Conservation (phyloP, 2,329 filamentous ascomycete species). For the Calcarisporium arbuscula region DNA sequence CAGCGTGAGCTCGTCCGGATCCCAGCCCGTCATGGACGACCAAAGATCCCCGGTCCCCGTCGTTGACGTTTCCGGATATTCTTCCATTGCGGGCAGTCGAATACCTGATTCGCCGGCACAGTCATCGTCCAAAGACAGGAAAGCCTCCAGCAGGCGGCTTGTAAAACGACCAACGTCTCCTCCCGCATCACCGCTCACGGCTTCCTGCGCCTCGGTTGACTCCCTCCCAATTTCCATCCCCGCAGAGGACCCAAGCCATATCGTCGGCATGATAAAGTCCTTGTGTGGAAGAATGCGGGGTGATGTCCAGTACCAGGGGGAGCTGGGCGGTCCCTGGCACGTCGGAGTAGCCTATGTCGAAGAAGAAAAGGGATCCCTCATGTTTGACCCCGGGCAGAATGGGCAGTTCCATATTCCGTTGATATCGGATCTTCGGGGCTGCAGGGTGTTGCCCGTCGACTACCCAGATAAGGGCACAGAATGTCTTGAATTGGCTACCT, state of each 20-base stretch:
- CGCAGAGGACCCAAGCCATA: constrained; percentile 63
- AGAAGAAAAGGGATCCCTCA: constrained; percentile 65
- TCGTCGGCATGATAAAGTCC: constrained; percentile 70
- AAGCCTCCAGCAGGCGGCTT: constrained; percentile 43
- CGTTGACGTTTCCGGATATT: constrained; percentile 36
- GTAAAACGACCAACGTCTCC: constrained; percentile 50
- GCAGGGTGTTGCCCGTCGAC: constrained; percentile 56
- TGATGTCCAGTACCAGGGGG: constrained; percentile 64
- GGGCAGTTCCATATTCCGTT: constrained; percentile 59
- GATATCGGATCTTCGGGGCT: constrained; percentile 69
- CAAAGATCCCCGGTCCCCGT: constrained; percentile 33
- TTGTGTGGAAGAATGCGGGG: constrained; percentile 76
- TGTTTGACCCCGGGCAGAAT: constrained; percentile 66
- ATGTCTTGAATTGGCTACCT: constrained; percentile 45
- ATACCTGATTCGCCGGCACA: constrained; percentile 28
- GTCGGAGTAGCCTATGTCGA: constrained; percentile 72
- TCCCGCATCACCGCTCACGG: constrained; percentile 51
- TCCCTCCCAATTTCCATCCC: constrained; percentile 53
- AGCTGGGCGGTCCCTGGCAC: constrained; percentile 57
- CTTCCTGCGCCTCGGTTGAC: constrained; percentile 51
- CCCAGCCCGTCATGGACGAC: constrained; percentile 44
- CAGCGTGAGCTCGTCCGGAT: constrained; percentile 60
- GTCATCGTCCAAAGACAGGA: constrained; percentile 30
- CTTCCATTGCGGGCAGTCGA: constrained; percentile 28
- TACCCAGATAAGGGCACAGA: constrained; percentile 35